These are phyloP conservation scores for Fraxinus cuspidata DNA, from an alignment of 257 asterid species.

Conservation along the genomic window DNA sequence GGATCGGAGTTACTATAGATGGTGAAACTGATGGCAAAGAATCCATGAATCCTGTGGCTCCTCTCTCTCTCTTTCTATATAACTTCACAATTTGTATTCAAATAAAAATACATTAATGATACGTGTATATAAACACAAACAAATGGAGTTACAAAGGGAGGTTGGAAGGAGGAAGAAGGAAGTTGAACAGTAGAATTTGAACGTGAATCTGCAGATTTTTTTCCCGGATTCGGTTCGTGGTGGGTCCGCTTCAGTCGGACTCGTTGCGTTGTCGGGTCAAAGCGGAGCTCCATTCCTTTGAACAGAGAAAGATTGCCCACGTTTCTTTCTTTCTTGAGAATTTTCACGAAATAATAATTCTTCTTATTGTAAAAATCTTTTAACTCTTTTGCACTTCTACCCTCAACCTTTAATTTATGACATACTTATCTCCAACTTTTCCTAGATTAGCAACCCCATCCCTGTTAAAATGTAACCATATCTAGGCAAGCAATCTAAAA, in stretches of 20 bases:
- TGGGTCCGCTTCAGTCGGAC: background rate
- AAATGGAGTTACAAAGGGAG: background rate
- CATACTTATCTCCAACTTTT: no score
- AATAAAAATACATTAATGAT: background rate
- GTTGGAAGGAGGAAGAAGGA: slow-evolving; percentile 3
- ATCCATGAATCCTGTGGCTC: slow-evolving; percentile 44
- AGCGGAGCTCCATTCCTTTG: background rate
- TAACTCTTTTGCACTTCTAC: no score
- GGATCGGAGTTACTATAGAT: slow-evolving; percentile 53
- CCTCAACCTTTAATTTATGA: no score
- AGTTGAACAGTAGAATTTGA: background rate
- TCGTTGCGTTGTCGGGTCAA: background rate
- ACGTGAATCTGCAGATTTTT: background rate
- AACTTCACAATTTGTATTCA: background rate
- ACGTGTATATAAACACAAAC: no score
- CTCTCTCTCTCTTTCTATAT: background rate
- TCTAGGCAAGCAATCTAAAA: no score
- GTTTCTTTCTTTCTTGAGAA: background rate
- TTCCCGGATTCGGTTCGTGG: background rate
- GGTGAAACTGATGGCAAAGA: slow-evolving; percentile 62
- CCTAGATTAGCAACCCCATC: no score
- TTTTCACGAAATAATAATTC: background rate
- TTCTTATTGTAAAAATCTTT: background rate
- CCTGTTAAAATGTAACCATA: no score
- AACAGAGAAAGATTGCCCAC: background rate